Base-by-base conservation (phyloP, 345 rosid species). In the Gossypium longicalyx region DNA sequence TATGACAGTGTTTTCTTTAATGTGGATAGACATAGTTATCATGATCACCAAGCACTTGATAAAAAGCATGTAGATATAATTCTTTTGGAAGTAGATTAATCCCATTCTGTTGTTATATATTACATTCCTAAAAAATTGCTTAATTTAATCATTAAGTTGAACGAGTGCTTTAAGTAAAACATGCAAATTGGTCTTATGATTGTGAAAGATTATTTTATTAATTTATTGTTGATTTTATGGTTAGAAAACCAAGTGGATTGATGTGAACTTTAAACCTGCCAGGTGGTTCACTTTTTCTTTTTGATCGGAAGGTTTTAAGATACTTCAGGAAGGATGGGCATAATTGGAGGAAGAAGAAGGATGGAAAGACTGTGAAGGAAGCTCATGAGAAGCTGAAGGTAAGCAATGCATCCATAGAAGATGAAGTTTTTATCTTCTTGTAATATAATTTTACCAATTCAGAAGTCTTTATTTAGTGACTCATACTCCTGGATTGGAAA, bases 231-330 rank as follows among this genome's bases (percentile, higher is more conserved):
- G 73, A 11, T 29, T 67, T 19, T 20, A n/a, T 27, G 48, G 19
- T 58, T 47, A 16, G 23, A 59, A 11, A 52, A 65, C 11, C 63
- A 45, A 17, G 53, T n/a, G 15, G 73, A 43, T 82, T 58, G 75
- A 83, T 82, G 60, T 75, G 38, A n/a, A 22, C 23, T 38, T 84
- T 71, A 77, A 67, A 75, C 71, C 54, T 80, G 53, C 47, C 75
- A 94, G 97, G 98, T 89, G 98, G 98, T 79, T 94, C 97, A 22
- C 89, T 94, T 49, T 92, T 94, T 83, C 94, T 93, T 53, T 93
- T 91, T 73, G 95, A 93, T 80, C 87, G 95, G 74, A 93, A 93
- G 86, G 97, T 86, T 68, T 78, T 59, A 75, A 87, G 98, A 83
- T 93, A 93, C 83, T 93, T 93, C 77, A 89, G 98, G 74, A 93